Evolutionary conservation across 176 grass and related monocot species (phyloP), one percentile per base, ranked within the genome.

Genomic region (Puya raimondii): DNA sequence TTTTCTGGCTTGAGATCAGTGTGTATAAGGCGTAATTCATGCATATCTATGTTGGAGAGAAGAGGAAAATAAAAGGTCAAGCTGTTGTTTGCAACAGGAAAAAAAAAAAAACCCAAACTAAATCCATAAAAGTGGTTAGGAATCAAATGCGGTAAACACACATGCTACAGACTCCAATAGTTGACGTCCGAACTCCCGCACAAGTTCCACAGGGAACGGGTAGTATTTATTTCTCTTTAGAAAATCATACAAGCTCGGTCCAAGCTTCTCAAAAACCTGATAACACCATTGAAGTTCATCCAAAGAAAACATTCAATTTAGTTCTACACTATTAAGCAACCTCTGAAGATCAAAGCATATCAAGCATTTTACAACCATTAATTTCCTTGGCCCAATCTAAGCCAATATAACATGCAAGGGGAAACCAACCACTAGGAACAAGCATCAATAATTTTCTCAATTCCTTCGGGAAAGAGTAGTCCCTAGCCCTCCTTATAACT

Each of bases 191-290:
- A 97, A 92, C 76, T 97, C 93, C 72, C 94, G 94, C 79, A 97
- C 89, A 92, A 97, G 94, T 85, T 92, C 88, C 86, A 97, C 77
- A 87, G 94, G 93, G 83, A 92, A 97, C 77, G 94, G 89, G 86
- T 85, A 81, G 77, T 92, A 97, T 79, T 83, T 97, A 90, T 97
- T 97, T 97, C 89, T 87, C 89, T 92, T 92, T 92, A 92, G 84
- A 90, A 90, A 97, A 89, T 92, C 94, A 97, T 85, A 97, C 75
- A 97, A 90, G 82, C 94, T 97, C 68, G 94, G 94, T 64, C 94
- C 94, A 91, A 97, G 94, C 94, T 92, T 97, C 94, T 97, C 94
- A 97, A 92, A 97, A 50, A 97, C 94, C 94, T 97, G 94, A 88
- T 81, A 92, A 87, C 81, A 96, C 57, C 78, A 97, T 89, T 59